phyloP scores from a whole-genome alignment of 2,329 filamentous ascomycete genomes.

The Penicillium sp. region DNA sequence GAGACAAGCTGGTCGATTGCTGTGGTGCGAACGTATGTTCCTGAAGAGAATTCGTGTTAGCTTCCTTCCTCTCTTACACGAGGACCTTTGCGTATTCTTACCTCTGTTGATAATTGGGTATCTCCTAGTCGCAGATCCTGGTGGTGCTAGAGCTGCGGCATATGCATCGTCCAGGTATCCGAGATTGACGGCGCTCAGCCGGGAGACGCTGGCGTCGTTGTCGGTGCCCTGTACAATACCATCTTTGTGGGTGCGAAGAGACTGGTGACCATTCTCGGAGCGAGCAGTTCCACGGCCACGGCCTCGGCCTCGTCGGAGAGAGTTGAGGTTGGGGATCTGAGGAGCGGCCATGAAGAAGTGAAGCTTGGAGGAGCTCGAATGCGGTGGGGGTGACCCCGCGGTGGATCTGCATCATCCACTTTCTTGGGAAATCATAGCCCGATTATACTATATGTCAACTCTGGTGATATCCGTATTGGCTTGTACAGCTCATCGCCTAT shows the following conservation, averaged over 20 bases:
- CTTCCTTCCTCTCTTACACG: neutral
- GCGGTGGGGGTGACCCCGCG: too few species aligned
- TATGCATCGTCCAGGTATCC: conserved; percentile 86
- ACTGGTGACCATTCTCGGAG: conserved; percentile 28
- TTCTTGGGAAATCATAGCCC: too few species aligned
- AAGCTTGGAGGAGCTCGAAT: too few species aligned
- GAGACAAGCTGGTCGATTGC: conserved; percentile 79
- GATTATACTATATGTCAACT: too few species aligned
- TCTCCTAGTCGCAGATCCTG: conserved; percentile 58
- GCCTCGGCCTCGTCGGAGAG: conserved; percentile 58
- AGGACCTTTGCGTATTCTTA: too few species aligned
- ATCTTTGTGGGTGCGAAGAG: conserved; percentile 60
- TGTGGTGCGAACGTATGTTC: conserved; percentile 88
- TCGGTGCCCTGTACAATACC: conserved; percentile 85
- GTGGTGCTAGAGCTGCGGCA: conserved; percentile 69
- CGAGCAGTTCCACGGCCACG: conserved; percentile 47
- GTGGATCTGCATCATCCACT: too few species aligned
- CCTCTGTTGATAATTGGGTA: conserved; percentile 95
- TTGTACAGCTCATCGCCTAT: too few species aligned
- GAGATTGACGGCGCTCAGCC: conserved; percentile 82
- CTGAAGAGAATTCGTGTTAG: conserved; percentile 49
- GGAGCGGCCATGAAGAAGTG: conserved; percentile 67
- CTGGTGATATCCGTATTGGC: too few species aligned
- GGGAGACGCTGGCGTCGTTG: conserved; percentile 84
- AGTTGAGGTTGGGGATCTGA: conserved; percentile 77